Base-by-base conservation (phyloP, 805 yeast genomes). In the Cyberlindnera amylophila region DNA sequence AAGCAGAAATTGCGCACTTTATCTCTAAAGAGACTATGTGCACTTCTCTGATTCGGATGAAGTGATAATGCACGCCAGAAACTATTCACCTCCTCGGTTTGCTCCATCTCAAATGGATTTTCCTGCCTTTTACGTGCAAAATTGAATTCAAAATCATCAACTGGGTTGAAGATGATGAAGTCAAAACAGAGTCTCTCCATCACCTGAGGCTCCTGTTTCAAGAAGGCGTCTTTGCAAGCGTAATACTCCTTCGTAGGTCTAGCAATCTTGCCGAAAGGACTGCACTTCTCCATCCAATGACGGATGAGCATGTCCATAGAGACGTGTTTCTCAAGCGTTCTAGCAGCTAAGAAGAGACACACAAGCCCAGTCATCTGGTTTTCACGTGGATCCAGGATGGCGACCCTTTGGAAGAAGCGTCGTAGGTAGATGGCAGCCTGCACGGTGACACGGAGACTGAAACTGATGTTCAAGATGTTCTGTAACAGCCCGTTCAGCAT, bases 161-260 rank as follows among this genome's bases (percentile, higher is more conserved):
- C 46, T 8, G 61, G 61, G 17, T 50, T 44, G 2, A 35, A 31
- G 1, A 54, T 16, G 28, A 42, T 46, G 18, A 57, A 45, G 34
- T 57, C 61, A 32, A 51, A 57, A 18, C 60, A 54, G 3, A 57
- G 45, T 10, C 34, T 48, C 5, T 53, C 58, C 56, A 55, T 50
- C 13, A 55, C 44, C 4, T 21, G 14, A 38, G 46, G 36, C 33
- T 57, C 61, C n/a, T 34, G 14, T 10, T 32, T 39, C 11, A 44
- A 35, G 3, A 54, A 17, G 23, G 17, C 40, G 40, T 57, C 60
- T 32, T 41, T 52, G 18, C 36, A 28, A 1, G 17, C 24, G 49
- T 55, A 57, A 9, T 23, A 35, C 28, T 49, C 49, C 38, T 41
- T 47, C 23, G 30, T 36, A 12, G 14, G 14, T 5, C 30, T 6